A percentile compares a stretch with the other conserved stretches of the same genome.
Conservation (phyloP, 139 green algal species). For the Haematococcus lacustris region DNA sequence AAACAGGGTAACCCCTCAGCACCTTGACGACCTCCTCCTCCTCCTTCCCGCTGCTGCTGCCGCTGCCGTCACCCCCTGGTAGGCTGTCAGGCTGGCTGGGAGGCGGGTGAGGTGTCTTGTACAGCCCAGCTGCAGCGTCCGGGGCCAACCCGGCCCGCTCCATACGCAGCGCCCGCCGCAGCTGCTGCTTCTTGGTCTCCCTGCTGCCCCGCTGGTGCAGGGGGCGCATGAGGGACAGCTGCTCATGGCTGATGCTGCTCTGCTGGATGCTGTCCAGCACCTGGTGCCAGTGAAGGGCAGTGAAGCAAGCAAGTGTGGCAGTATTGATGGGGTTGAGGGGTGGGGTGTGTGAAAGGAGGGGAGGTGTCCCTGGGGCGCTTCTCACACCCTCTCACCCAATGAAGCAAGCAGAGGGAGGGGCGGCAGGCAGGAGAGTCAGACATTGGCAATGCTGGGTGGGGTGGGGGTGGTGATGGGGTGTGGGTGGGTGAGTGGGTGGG, state of each 20-base stretch:
- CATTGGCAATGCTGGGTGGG: not conserved
- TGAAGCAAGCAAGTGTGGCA: too few species aligned
- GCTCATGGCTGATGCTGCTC: slow-evolving; percentile 13
- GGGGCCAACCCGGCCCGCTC: slow-evolving; percentile 44
- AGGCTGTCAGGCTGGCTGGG: too few species aligned
- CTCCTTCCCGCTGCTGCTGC: too few species aligned
- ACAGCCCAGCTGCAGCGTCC: not conserved
- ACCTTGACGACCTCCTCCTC: too few species aligned
- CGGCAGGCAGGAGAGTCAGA: not conserved
- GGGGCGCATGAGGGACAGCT: slow-evolving; percentile 43
- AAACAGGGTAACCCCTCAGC: too few species aligned
- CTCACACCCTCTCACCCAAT: too few species aligned
- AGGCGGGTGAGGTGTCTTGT: too few species aligned
- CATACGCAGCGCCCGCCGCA: slow-evolving; percentile 50
- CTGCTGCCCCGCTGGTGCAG: slow-evolving; percentile 45
- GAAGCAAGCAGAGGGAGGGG: not conserved
- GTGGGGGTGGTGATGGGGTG: not conserved
- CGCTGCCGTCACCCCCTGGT: too few species aligned
- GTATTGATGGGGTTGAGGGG: too few species aligned
- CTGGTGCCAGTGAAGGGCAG: slow-evolving; percentile 17
- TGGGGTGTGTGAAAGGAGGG: slow-evolving; percentile 2
- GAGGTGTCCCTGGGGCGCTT: too few species aligned
- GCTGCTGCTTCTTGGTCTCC: slow-evolving; percentile 68
- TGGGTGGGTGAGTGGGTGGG: too few species aligned
- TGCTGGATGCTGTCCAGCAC: slow-evolving; percentile 18